A percentile compares a stretch with the other conserved stretches of the same genome.
Conservation (phyloP, 2,329 filamentous ascomycete genomes). For the Curvularia eragrostidis region DNA sequence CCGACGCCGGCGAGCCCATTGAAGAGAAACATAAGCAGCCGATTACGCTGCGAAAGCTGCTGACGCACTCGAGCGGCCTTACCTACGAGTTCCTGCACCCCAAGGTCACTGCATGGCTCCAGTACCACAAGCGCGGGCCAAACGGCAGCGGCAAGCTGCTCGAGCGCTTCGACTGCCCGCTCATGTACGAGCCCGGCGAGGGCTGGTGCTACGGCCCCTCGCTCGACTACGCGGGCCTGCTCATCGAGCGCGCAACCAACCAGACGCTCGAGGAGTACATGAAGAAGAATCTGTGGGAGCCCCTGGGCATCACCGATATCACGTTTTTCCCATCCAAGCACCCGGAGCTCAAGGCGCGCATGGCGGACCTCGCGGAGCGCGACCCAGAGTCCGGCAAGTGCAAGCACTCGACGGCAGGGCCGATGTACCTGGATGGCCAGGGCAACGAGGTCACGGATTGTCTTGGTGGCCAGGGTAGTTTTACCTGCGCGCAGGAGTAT, state of each 20-base stretch:
- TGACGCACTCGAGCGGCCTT: slow-evolving; percentile 60
- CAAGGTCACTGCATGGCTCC: slow-evolving; percentile 50
- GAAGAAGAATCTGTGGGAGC: slow-evolving; percentile 58
- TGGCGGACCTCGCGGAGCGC: slow-evolving; percentile 41
- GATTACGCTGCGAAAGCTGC: slow-evolving; percentile 49
- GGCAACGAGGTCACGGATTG: slow-evolving; percentile 29
- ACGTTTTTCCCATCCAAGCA: slow-evolving; percentile 58
- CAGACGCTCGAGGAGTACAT: slow-evolving; percentile 67
- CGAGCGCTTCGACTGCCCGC: slow-evolving; percentile 49
- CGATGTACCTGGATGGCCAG: slow-evolving; percentile 25
- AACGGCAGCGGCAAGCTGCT: slow-evolving; percentile 55
- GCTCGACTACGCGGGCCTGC: slow-evolving; percentile 58
- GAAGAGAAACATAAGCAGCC: slow-evolving; percentile 30
- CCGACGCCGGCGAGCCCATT: slow-evolving; percentile 34
- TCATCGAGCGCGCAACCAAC: slow-evolving; percentile 53
- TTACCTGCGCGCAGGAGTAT: slow-evolving; percentile 33
- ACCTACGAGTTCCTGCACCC: slow-evolving; percentile 55
- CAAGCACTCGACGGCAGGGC: not conserved
- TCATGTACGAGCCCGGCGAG: slow-evolving; percentile 54
- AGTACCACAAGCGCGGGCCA: slow-evolving; percentile 23
- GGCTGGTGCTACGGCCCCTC: slow-evolving; percentile 59
- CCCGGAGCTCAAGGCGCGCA: slow-evolving; percentile 29
- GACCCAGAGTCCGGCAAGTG: slow-evolving; percentile 25
- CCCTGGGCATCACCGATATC: slow-evolving; percentile 57
- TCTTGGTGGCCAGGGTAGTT: slow-evolving; percentile 38